A percentile compares a stretch with the other conserved stretches of the same genome.
Evolutionary conservation across 177 flowering plant species (phyloP).

Genomic region (Vitis hybrid): DNA sequence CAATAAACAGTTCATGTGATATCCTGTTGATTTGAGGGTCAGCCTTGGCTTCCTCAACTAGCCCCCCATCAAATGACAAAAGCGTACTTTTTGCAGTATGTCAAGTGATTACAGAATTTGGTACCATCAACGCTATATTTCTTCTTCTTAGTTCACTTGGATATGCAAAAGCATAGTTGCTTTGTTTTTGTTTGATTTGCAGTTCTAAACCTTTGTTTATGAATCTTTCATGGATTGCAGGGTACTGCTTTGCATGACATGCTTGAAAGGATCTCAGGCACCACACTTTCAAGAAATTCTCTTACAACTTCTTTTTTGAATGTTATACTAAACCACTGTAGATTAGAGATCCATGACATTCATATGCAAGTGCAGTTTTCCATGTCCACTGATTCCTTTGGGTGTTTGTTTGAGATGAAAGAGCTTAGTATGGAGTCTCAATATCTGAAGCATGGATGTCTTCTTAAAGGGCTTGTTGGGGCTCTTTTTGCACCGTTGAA

Average conservation of each 20-base stretch:
- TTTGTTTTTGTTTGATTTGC: not conserved
- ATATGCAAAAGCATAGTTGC: not conserved
- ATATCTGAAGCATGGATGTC: conserved; percentile 24
- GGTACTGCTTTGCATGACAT: conserved; percentile 50
- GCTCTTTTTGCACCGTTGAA: conserved; percentile 30
- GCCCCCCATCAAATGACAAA: too few species aligned
- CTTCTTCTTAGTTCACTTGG: not conserved
- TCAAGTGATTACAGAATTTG: too few species aligned
- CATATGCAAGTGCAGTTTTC: conserved; percentile 38
- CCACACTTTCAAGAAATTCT: conserved; percentile 23
- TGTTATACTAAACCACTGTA: conserved; percentile 40
- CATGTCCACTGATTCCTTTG: conserved; percentile 22
- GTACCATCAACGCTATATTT: not conserved
- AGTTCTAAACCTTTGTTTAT: not conserved
- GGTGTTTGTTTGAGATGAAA: conserved; percentile 22
- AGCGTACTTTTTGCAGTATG: too few species aligned
- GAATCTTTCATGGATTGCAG: conserved; percentile 31
- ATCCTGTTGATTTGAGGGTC: too few species aligned
- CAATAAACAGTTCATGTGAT: too few species aligned
- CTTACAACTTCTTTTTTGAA: conserved; percentile 25
- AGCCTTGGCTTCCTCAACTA: too few species aligned
- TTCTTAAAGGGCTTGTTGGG: conserved; percentile 33
- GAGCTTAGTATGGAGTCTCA: conserved; percentile 33
- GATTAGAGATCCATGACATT: conserved; percentile 30
- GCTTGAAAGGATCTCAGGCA: conserved; percentile 31